Evolutionary conservation across 768 basidiomycete genomes (phyloP), one percentile per base, ranked within the genome.

Genomic region (Sporobolomyces phaffii): DNA sequence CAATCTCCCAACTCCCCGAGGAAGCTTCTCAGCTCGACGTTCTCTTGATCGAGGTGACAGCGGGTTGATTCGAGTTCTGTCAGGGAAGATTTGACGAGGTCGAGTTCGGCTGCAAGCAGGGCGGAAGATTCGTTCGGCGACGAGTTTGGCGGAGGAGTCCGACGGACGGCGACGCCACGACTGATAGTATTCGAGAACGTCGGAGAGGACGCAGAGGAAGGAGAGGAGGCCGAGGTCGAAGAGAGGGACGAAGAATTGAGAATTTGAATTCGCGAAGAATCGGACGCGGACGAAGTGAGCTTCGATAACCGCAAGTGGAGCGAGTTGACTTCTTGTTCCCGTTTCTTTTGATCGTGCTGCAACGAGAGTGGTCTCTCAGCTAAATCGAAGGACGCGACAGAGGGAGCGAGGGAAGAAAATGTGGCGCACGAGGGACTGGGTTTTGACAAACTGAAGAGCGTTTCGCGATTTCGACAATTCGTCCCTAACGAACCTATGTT

Each of bases 321-420:
- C 11, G 22, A 5, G 17, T 8, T 43, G 24, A 56, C 38, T 43
- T 56, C 54, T 43, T 56, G 54, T 43, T 56, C 54, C 9, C 54
- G 54, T 43, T 56, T 56, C 54, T 56, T 56, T 43, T 56, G 54
- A 20, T 56, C 54, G 28, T 56, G 54, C 53, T 54, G 20, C 18
- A 54, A 13, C 14, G 20, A 4, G 14, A 52, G 20, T 14, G 24
- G 9, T 38, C 10, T 17, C 17, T 38, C 10, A 38, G 38, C 38
- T 38, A 9, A 17, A 38, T 17, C 38, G 9, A 38, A 9, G 38
- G 10, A 17, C 38, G 17, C 38, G 38, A 9, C 10, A 38, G 38
- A 38, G 38, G 17, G 38, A 38, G 18, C 28, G 6, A 20, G 13
- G 14, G 11, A 20, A 6, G 17, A 17, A n/a, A 20, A 33, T 29